phyloP scores from a whole-genome alignment of 345 rosid species.

The Brassica cretica region DNA sequence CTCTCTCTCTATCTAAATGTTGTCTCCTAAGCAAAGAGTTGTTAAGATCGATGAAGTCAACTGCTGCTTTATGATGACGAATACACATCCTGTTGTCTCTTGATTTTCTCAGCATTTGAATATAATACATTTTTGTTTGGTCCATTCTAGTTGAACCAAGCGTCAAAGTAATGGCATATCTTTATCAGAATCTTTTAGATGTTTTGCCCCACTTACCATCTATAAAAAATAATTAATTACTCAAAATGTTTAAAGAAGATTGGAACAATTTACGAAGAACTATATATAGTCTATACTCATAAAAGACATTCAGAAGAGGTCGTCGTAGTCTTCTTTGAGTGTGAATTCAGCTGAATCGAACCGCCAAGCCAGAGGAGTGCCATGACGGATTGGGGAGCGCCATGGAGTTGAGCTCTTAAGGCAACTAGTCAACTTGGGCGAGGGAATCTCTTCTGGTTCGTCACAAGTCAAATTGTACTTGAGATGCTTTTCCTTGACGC shows the following conservation, averaged over 20 bases:
- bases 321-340: conserved; percentile 42
- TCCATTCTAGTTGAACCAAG: not conserved
- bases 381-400: conserved; percentile 35
- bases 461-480: conserved; percentile 31
- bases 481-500: conserved; percentile 16
- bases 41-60: not conserved
- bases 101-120: not conserved
- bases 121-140: not conserved
- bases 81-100: not conserved
- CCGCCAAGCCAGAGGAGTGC: conserved; percentile 48
- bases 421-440: conserved; percentile 46
- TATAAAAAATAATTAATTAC: not conserved
- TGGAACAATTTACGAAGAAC: not conserved
- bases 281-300: not conserved
- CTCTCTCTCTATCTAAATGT: not conserved
- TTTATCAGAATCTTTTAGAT: not conserved
- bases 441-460: conserved; percentile 45
- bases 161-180: not conserved
- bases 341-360: conserved; percentile 47
- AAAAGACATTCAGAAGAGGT: conserved; percentile 24
- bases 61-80: conserved; percentile 14
- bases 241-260: not conserved
- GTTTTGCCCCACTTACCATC: not conserved
- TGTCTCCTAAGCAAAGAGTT: not conserved
- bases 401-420: conserved; percentile 36